A percentile compares a stretch with the other conserved stretches of the same genome.
These are phyloP conservation scores for Termitomyces sp. DNA, from an alignment of 768 basidiomycete genomes.

Conservation along the genomic window DNA sequence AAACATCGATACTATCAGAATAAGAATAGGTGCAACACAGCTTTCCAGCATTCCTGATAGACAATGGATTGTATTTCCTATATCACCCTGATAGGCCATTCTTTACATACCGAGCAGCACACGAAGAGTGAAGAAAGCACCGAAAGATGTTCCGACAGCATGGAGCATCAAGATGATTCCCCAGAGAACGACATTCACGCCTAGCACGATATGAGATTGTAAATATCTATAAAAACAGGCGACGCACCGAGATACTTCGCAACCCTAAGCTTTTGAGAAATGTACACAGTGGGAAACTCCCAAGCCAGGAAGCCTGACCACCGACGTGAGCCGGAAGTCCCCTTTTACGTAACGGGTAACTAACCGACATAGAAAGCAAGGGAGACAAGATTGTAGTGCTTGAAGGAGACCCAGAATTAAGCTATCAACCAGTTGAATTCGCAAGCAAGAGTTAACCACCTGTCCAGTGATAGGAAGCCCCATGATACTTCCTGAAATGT, in stretches of 20 bases:
- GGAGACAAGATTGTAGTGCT: constrained; percentile 62
- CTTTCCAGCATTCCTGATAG: constrained; percentile 58
- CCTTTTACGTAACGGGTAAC: background rate
- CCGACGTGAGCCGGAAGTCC: background rate
- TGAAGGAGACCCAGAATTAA: background rate
- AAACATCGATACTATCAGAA: constrained; percentile 62
- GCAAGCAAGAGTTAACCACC: constrained; percentile 23
- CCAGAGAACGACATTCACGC: constrained; percentile 56
- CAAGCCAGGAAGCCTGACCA: constrained; percentile 46
- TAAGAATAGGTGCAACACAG: constrained; percentile 58
- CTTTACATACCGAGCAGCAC: constrained; percentile 46
- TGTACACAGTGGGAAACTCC: constrained; percentile 64
- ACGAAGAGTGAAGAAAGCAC: constrained; percentile 56
- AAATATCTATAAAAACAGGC: background rate
- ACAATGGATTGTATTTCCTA: no score
- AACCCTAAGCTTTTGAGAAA: constrained; percentile 53
- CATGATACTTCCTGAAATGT: constrained; percentile 44
- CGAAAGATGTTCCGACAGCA: constrained; percentile 49
- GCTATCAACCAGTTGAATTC: background rate
- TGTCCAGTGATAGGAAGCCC: constrained; percentile 59
- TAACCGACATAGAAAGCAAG: constrained; percentile 59
- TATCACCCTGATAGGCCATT: background rate
- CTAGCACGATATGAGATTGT: constrained; percentile 18
- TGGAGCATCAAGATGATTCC: constrained; percentile 57
- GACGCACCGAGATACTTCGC: constrained; percentile 57